Base-by-base conservation (phyloP, 768 basidiomycete genomes). In the Gymnopilus junonius region DNA sequence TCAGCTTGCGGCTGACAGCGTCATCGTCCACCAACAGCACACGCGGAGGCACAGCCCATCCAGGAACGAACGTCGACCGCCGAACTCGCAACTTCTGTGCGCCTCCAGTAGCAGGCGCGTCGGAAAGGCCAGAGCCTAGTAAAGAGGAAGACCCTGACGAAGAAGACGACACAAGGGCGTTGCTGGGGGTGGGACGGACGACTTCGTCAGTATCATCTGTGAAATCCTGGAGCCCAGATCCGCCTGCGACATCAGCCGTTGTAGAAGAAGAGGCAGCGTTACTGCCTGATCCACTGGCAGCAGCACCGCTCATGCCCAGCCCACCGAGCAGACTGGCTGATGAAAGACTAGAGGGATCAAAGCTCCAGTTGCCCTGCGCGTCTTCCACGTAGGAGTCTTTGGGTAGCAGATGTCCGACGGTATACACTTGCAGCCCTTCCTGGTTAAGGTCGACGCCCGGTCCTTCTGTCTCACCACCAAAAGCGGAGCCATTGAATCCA, bases 1-100 rank as follows among this genome's bases (percentile, higher is more conserved):
- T 90, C 61, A 99, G 77, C 72, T 89, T 90, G 61, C 96, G 78
- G 73, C 91, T 95, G 27, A 99, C 95, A 4, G 90, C 90, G 70
- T 99, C 97, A 75, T 99, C 97, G 74, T 99, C 97, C 10, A 99
- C 97, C 8, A 99, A 84, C 55, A 98, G 75, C 59, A 99, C 95
- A 0, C 92, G 81, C 4, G 97, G 97, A 0, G 94, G 91, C 0
- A 95, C 92, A 0, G 93, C 91, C 94, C 94, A 96, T 1, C 90
- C 92, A 0, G 94, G 94, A 0, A 94, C 92, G 68, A 91, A 93
- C 58, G 92, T 90, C 63, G 90, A 88, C 46, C 92, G 77, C 8
- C 93, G 81, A 31, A 93, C 89, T 4, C 90, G 84, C 29, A 93
- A 70, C 68, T 84, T 90, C 70, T 79, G 82, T 50, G 67, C 62